Evolutionary conservation across 1,139 yeast species (phyloP), one percentile per base, ranked within the genome.

Genomic region (Wickerhamiella pararugosa): DNA sequence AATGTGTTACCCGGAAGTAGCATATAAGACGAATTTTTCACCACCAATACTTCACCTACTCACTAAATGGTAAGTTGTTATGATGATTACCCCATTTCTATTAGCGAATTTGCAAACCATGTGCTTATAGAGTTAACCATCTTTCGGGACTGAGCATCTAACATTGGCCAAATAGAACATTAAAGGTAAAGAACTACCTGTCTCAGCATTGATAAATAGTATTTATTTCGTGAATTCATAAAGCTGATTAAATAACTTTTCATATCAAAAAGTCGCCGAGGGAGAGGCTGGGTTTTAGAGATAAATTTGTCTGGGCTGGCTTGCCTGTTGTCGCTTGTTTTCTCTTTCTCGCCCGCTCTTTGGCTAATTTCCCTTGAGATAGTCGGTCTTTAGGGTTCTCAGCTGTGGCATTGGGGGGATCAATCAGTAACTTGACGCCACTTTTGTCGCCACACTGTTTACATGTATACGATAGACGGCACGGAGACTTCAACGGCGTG

Each of bases 141-240:
- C 54, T 51, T 51, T 51, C 54, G 54, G 54, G 54, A 51, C 54
- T 51, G 54, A 51, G 52, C 44, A 41, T 21, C 37, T 40, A 40
- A 39, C 41, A 25, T 8, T 8, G 31, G n/a, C 31, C n/a, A 8
- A 3, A n/a, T 29, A 8, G 31, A 29, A 8, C 8, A 29, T 29
- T 8, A n/a, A 3, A 29, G n/a, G 31, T 29, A 3, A n/a, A 29
- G 2, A 15, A 15, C 21, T 15, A 15, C 4, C 21, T 15, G 21
- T 15, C 21, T 15, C 21, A 15, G 21, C 3, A 4, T 15, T 15
- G 21, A 15, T 15, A 15, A 15, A 15, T 32, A 10, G 6, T 31
- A 8, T 29, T 25, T 37, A 27, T n/a, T 29, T n/a, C 31, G 21
- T 11, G 26, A 8, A 8, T 11, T 8, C 37, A 34, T 9, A 5